phyloP scores from a whole-genome alignment of 2,329 filamentous ascomycete genomes.

The Stagonosporopsis vannaccii region DNA sequence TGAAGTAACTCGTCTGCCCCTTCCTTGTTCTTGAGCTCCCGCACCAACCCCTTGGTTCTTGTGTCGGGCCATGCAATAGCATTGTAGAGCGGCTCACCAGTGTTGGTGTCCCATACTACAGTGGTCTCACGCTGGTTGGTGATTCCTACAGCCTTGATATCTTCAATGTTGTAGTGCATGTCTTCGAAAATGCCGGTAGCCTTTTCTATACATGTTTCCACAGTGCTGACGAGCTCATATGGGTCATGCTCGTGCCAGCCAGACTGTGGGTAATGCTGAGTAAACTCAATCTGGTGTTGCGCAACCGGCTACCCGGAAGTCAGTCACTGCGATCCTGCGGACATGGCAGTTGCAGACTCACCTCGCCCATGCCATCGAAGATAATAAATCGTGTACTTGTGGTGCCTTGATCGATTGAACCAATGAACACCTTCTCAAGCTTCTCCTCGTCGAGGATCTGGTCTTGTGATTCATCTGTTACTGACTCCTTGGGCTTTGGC shows the following conservation, averaged over 20 bases:
- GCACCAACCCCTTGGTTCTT: constrained; percentile 76
- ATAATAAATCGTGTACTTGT: constrained; percentile 91
- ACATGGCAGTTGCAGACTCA: neutral
- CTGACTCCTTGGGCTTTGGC: constrained; percentile 44
- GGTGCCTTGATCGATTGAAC: constrained; percentile 89
- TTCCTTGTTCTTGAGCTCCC: constrained; percentile 73
- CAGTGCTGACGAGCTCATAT: constrained; percentile 74
- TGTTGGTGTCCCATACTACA: constrained; percentile 81
- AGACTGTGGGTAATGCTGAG: constrained; percentile 82
- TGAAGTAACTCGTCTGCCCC: constrained; percentile 73
- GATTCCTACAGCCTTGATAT: constrained; percentile 82
- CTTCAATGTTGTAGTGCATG: constrained; percentile 70
- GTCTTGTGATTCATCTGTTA: constrained; percentile 27
- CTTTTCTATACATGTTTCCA: constrained; percentile 80
- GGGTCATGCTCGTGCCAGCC: constrained; percentile 95
- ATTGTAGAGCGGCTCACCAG: constrained; percentile 81
- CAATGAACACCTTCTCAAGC: constrained; percentile 71
- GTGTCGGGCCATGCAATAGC: constrained; percentile 91
- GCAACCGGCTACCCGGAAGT: constrained; percentile 67
- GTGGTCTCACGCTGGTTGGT: constrained; percentile 92
- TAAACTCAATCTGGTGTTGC: constrained; percentile 85
- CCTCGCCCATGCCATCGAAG: constrained; percentile 76
- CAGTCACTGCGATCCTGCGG: neutral
- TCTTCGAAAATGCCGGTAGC: constrained; percentile 74
- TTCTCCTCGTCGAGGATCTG: constrained; percentile 41